A percentile compares a stretch with the other conserved stretches of the same genome.
Conservation (phyloP, 176 grass and related monocot genomes). For the Triticum turgidum region DNA sequence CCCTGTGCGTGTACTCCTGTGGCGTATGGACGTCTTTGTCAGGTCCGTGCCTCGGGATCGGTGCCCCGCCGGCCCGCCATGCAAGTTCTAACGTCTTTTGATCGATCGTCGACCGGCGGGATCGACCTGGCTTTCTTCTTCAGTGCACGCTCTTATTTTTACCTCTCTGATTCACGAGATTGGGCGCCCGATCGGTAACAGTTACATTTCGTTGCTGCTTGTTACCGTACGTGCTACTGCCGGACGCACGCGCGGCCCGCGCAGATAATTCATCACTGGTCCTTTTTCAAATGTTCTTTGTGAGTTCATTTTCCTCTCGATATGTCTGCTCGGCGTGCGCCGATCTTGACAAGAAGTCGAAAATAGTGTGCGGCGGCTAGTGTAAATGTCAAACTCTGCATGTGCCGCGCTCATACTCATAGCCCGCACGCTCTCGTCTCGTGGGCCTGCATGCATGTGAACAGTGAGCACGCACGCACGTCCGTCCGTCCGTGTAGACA, state of each 20-base stretch:
- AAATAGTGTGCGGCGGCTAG: too few relatives aligned
- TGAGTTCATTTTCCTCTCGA: not conserved
- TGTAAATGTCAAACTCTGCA: slow-evolving; percentile 11
- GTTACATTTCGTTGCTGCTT: not conserved
- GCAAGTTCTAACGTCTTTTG: not conserved
- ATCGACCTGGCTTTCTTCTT: too few relatives aligned
- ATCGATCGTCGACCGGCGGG: not conserved
- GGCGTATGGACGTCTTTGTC: not conserved
- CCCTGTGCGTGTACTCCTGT: too few relatives aligned
- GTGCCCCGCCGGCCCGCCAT: not conserved
- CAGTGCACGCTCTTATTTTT: too few relatives aligned
- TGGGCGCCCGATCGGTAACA: not conserved
- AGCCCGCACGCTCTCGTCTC: not conserved
- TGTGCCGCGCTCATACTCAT: not conserved
- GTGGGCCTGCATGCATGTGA: not conserved
- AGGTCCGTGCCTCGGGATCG: not conserved
- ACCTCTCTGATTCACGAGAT: not conserved
- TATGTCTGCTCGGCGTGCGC: not conserved
- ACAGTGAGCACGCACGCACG: not conserved
- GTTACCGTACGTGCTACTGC: not conserved
- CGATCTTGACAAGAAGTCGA: not conserved
- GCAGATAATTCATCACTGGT: not conserved
- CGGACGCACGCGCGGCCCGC: not conserved
- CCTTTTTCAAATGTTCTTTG: not conserved
- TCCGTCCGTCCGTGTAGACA: not conserved